phyloP scores from a whole-genome alignment of 345 rosid genomes.

The Salix purpurea region DNA sequence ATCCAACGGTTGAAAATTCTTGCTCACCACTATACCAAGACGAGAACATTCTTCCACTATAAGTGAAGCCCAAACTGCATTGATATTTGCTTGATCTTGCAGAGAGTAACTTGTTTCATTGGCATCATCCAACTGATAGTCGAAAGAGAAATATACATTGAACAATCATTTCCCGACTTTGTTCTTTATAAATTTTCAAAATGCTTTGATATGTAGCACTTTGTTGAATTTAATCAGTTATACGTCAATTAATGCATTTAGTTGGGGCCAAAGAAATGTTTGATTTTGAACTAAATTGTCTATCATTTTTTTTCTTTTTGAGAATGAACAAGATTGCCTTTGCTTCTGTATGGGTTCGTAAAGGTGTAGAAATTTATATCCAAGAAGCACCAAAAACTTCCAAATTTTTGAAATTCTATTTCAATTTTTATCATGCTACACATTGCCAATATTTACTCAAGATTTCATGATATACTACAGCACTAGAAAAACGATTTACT shows the following conservation, averaged over 20 bases:
- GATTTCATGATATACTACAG: no score
- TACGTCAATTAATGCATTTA: neutral
- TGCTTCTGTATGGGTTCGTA: neutral
- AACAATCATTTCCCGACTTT: constrained; percentile 16
- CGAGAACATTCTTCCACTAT: constrained; percentile 88
- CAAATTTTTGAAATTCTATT: no score
- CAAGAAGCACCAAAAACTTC: neutral
- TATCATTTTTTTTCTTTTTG: neutral
- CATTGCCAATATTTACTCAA: no score
- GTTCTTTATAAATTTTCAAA: neutral
- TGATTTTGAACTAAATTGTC: neutral
- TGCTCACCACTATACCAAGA: constrained; percentile 81
- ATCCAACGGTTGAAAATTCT: constrained; percentile 10
- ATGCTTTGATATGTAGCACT: neutral
- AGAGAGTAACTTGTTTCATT: constrained; percentile 35
- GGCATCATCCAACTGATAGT: constrained; percentile 56
- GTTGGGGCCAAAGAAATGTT: neutral
- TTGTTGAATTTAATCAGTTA: no score
- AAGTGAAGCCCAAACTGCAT: constrained; percentile 84
- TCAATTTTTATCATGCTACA: no score
- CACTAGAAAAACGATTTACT: no score
- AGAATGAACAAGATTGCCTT: neutral
- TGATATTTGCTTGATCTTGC: constrained; percentile 54
- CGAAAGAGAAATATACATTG: constrained; percentile 26
- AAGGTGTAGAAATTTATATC: neutral